These are phyloP conservation scores for Beta corolliflora DNA, from an alignment of 179 eudicot species.

Conservation along the genomic window DNA sequence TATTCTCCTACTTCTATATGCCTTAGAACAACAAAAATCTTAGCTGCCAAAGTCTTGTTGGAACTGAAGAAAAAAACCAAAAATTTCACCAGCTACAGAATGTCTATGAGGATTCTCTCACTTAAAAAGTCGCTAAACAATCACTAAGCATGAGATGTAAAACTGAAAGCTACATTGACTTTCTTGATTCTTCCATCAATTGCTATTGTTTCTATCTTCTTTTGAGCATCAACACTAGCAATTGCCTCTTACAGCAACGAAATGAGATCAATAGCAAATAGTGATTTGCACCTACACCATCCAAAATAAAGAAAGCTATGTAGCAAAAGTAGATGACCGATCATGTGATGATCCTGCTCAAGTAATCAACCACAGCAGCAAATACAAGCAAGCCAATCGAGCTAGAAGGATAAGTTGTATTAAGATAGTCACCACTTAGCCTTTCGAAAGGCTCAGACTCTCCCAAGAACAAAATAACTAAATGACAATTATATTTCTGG, in stretches of 20 bases:
- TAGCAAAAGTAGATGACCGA: too few relatives aligned
- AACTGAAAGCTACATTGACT: not conserved
- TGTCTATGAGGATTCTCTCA: not conserved
- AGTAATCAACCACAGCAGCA: too few relatives aligned
- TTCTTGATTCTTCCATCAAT: too few relatives aligned
- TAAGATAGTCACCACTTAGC: too few relatives aligned
- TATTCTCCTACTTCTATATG: not conserved
- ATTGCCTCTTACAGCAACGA: too few relatives aligned
- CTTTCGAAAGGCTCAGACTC: too few relatives aligned
- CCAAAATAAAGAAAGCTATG: not conserved
- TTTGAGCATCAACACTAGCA: not conserved
- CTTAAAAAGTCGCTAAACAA: not conserved
- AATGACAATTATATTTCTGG: too few relatives aligned
- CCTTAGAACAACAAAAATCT: not conserved
- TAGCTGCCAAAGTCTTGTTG: not conserved
- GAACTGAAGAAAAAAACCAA: not conserved
- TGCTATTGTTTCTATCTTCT: not conserved
- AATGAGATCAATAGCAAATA: not conserved
- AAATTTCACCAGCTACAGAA: not conserved
- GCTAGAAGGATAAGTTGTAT: too few relatives aligned
- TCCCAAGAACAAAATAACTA: too few relatives aligned
- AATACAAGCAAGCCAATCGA: too few relatives aligned
- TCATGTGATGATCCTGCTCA: too few relatives aligned
- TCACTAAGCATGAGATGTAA: not conserved
- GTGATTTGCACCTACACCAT: not conserved